Percentiles rank a stretch among this genome's conserved stretches.
phyloP scores from a whole-genome alignment of 2,329 filamentous ascomycete species.

The Botrytis porri region DNA sequence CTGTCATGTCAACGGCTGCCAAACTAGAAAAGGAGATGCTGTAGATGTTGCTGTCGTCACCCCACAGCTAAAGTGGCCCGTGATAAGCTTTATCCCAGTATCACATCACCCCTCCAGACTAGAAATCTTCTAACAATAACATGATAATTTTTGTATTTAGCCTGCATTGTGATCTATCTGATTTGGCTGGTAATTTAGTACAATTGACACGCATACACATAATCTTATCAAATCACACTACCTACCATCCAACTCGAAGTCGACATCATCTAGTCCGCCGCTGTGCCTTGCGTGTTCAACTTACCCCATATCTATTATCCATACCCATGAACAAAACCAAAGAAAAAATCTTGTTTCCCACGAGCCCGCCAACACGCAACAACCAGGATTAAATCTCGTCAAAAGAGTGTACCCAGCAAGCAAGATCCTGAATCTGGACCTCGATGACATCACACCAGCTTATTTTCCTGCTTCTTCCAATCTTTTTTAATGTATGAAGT shows the following conservation, averaged over 20 bases:
- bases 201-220: neutral
- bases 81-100: constrained; percentile 4
- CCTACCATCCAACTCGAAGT: neutral
- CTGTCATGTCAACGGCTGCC: neutral
- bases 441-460: constrained; percentile 18
- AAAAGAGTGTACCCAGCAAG: constrained; percentile 2
- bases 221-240: neutral
- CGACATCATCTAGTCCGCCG: neutral
- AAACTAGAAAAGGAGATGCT: neutral
- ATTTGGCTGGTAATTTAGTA: neutral
- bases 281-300: constrained; percentile 14
- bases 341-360: constrained; percentile 19
- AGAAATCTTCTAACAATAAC: neutral
- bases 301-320: neutral
- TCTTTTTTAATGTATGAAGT: constrained; percentile 11
- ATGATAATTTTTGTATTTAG: neutral
- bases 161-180: neutral
- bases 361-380: neutral
- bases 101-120: neutral
- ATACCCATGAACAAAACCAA: neutral
- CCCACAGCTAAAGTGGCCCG: constrained; percentile 1
- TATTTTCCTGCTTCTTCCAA: constrained; percentile 16
- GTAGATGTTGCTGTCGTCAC: neutral
- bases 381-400: constrained; percentile 14
- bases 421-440: constrained; percentile 18